Conservation (phyloP, 371 early-diverging fungal species). For the Dichotomocladium elegans region DNA sequence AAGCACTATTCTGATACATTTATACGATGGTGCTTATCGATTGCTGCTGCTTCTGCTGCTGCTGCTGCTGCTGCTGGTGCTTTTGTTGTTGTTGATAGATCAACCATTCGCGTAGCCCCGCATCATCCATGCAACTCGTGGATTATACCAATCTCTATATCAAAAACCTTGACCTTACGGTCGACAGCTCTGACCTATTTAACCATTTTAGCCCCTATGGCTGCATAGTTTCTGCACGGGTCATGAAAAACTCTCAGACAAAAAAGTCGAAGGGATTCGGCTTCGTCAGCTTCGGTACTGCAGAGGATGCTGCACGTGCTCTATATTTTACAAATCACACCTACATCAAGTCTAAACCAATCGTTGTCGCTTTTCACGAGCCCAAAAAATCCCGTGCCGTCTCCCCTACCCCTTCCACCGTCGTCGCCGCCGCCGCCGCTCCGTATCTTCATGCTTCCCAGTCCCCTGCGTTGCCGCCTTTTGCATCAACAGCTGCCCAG, state of each 20-base stretch:
- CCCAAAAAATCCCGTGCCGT: slow-evolving; percentile 35
- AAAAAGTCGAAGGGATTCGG: slow-evolving; percentile 47
- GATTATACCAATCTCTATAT: slow-evolving; percentile 51
- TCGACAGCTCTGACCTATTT: slow-evolving; percentile 44
- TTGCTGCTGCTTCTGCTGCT: not conserved
- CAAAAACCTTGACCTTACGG: slow-evolving; percentile 48
- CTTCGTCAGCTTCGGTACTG: slow-evolving; percentile 41
- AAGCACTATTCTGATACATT: not conserved
- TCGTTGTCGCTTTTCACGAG: slow-evolving; percentile 44
- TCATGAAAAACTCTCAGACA: slow-evolving; percentile 41
- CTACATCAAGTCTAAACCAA: slow-evolving; percentile 29
- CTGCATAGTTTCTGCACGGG: slow-evolving; percentile 48
- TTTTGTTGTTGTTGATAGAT: not conserved
- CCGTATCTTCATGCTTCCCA: not conserved
- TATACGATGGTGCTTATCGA: not conserved
- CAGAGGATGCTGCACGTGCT: slow-evolving; percentile 38
- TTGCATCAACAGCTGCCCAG: not conserved
- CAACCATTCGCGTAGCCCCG: not conserved
- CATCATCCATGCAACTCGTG: slow-evolving; percentile 4
- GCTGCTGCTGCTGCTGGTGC: not conserved
- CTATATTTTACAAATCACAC: slow-evolving; percentile 35
- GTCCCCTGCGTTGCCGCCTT: not conserved
- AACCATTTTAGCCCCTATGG: slow-evolving; percentile 45
- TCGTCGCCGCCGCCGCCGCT: not conserved
- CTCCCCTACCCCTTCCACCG: not conserved